phyloP scores from a whole-genome alignment of 176 grass and related monocot genomes.

The Oryza meridionalis region DNA sequence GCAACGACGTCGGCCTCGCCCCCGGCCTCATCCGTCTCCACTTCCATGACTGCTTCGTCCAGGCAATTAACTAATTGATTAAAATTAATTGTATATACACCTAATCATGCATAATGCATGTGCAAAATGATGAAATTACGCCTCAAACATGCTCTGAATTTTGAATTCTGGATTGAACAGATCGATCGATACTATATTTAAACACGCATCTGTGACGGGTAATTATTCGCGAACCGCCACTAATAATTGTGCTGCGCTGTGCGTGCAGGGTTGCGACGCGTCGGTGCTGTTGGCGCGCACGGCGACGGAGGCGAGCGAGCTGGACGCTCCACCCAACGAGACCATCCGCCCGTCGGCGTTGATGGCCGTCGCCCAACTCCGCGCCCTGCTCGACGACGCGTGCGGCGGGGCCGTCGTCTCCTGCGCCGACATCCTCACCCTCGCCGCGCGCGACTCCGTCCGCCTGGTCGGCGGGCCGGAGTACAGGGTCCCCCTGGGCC shows the following conservation, averaged over 20 bases:
- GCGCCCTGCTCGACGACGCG: slow-evolving; percentile 15
- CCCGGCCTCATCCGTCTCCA: slow-evolving; percentile 63
- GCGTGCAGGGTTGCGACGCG: slow-evolving; percentile 60
- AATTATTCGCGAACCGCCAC: no score
- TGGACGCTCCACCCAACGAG: slow-evolving; percentile 66
- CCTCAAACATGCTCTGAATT: no score
- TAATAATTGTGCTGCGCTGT: no score
- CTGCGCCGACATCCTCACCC: slow-evolving; percentile 51
- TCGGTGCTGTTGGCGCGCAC: slow-evolving; percentile 61
- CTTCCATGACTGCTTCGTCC: slow-evolving; percentile 92
- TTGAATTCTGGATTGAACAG: no score
- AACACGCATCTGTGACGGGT: no score
- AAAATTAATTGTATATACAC: no score
- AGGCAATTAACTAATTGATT: background rate
- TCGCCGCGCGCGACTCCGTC: slow-evolving; percentile 39
- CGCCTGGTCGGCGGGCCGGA: slow-evolving; percentile 28
- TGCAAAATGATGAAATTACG: no score
- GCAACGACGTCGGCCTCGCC: slow-evolving; percentile 56
- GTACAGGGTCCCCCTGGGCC: slow-evolving; percentile 56
- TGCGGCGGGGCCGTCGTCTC: slow-evolving; percentile 58
- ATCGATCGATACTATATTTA: no score
- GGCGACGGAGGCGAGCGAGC: slow-evolving; percentile 46
- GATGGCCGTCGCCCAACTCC: slow-evolving; percentile 61
- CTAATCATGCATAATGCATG: no score
- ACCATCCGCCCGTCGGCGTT: slow-evolving; percentile 64